Base-by-base conservation (phyloP, 2,329 filamentous ascomycete genomes). In the Microascus cirrosus region DNA sequence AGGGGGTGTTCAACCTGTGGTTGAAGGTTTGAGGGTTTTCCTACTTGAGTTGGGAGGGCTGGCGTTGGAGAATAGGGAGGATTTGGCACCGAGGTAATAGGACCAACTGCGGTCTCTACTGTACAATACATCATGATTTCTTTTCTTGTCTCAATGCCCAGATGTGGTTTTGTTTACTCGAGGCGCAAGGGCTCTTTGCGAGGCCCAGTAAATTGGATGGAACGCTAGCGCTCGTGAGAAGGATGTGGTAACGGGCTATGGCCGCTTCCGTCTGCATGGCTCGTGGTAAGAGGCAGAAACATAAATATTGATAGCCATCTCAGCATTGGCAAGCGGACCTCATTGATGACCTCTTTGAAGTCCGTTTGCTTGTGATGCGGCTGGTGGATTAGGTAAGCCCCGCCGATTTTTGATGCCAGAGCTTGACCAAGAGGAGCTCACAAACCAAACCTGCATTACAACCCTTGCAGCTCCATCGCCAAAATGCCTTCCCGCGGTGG, bases 1-100 rank as follows among this genome's bases (percentile, higher is more conserved):
- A 95, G 78, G 89, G 89, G 2, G 87, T 94, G 42, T 71, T 92
- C 62, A 83, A 75, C 62, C 73, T 94, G 65, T 94, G 89, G 88
- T 73, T 89, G 67, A 90, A 86, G 75, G 87, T 91, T 62, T 91
- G 73, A 66, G 45, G 20, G 39, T 25, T 34, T 24, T 53, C 15
- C 25, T 50, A 12, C n/a, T 50, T 20, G 45, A 24, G 20, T 22
- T 22, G 22, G 45, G 45, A 24, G 45, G 45, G 5, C 35, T 45
- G 55, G 55, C 55, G 55, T 56, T 56, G 42, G 55, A 56, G 42
- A 39, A 35, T 34, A 50, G 28, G 24, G 42, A 35, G 55, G 55
- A 50, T 50, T 20, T 24, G n/a, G n/a, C 45, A 50, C 45, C 45
- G 45, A 50, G 1, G 11, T 50, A 50, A 54, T 35, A 54, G 3